phyloP scores from a whole-genome alignment of 1,284 basidiomycete species.

The Cryptococcus sp. region DNA sequence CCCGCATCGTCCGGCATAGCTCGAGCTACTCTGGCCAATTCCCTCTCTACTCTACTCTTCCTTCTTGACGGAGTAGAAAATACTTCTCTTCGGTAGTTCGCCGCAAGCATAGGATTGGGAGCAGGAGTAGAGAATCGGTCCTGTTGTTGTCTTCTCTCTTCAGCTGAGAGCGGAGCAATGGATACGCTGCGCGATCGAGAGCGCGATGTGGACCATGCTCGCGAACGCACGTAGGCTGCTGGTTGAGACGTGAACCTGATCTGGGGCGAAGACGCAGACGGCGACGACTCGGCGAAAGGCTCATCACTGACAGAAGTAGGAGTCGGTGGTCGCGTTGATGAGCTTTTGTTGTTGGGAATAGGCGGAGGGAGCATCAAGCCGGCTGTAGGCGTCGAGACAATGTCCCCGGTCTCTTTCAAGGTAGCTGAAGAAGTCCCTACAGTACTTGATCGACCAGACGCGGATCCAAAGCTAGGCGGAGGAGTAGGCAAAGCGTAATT shows the following conservation, averaged over 20 bases:
- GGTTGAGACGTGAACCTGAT: slow-evolving; percentile 9
- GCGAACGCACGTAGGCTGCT: slow-evolving; percentile 4
- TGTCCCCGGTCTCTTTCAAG: not conserved
- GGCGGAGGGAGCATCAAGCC: slow-evolving; percentile 37
- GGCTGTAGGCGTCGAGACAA: not conserved
- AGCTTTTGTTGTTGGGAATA: slow-evolving; percentile 13
- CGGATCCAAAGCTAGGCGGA: slow-evolving; percentile 19
- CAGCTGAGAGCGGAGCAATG: not conserved
- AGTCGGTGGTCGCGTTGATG: slow-evolving; percentile 5
- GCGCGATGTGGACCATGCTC: not conserved
- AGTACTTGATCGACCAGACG: not conserved
- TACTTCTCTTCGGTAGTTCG: not conserved
- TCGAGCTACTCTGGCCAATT: slow-evolving; percentile 21
- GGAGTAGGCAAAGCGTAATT: slow-evolving; percentile 26
- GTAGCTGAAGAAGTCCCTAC: not conserved
- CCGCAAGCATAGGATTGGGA: not conserved
- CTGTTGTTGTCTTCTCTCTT: not conserved
- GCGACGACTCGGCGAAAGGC: not conserved
- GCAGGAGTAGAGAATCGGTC: slow-evolving; percentile 1
- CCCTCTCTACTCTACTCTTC: slow-evolving; percentile 15
- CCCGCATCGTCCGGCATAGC: slow-evolving; percentile 30
- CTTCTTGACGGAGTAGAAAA: slow-evolving; percentile 14
- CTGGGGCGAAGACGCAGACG: not conserved
- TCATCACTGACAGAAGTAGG: slow-evolving; percentile 2
- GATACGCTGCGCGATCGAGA: slow-evolving; percentile 13